Conservation (phyloP, 257 asterid genomes). For the Nicotiana knightiana region DNA sequence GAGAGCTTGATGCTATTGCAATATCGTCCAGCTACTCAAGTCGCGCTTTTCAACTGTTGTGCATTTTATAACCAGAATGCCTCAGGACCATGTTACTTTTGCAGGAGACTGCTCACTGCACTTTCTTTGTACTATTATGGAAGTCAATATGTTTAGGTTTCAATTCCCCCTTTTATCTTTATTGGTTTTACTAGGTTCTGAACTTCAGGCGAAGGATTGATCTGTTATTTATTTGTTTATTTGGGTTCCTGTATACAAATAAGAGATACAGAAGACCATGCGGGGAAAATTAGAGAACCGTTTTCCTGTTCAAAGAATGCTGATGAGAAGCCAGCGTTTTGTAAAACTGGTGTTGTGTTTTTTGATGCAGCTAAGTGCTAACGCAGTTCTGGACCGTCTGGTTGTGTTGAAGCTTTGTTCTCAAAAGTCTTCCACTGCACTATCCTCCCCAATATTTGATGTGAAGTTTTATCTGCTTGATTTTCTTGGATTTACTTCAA, state of each 20-base stretch:
- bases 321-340: not conserved
- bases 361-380: not conserved
- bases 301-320: not conserved
- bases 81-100: not conserved
- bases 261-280: slow-evolving; percentile 1
- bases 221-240: not conserved
- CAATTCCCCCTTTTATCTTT: not conserved
- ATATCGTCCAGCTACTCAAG: not conserved
- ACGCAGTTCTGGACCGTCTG: not conserved
- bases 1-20: slow-evolving; percentile 11
- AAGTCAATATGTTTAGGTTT: not conserved
- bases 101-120: too few species aligned
- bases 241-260: slow-evolving; percentile 7
- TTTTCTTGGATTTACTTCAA: too few species aligned
- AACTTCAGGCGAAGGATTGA: not conserved
- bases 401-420: not conserved
- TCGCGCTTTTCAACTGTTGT: slow-evolving; percentile 9
- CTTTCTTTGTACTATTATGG: slow-evolving; percentile 6
- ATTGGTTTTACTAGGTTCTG: not conserved
- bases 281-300: not conserved
- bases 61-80: slow-evolving; percentile 11
- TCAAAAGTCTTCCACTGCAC: not conserved
- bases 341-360: not conserved
- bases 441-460: too few species aligned
- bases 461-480: too few species aligned